Evolutionary conservation across 2,329 filamentous ascomycete species (phyloP).

Genomic region (Penicillium glabrum): DNA sequence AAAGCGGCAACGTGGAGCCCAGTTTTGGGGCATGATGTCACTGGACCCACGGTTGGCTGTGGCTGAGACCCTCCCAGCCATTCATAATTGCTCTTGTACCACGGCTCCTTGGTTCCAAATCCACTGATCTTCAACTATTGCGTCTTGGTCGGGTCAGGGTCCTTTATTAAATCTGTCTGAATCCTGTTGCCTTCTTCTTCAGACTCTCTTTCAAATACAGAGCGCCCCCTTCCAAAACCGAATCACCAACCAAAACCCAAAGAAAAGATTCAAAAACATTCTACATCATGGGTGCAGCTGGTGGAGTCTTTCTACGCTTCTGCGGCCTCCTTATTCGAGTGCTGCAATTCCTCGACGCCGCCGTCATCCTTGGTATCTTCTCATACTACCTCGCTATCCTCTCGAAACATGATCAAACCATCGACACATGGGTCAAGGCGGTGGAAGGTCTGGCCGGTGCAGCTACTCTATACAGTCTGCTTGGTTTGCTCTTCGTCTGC

Average conservation of each 20-base stretch:
- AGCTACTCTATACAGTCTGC: constrained; percentile 70
- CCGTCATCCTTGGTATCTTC: constrained; percentile 74
- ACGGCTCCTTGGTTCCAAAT: not conserved
- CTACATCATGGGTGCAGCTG: constrained; percentile 55
- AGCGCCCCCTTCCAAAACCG: not conserved
- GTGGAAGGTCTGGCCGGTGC: constrained; percentile 77
- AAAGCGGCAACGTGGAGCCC: constrained; percentile 4
- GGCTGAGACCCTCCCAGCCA: constrained; percentile 1
- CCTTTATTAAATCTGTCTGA: constrained; percentile 12
- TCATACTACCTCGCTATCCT: constrained; percentile 81
- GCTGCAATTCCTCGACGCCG: constrained; percentile 71
- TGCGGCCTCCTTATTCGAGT: constrained; percentile 70
- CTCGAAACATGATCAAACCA: constrained; percentile 61
- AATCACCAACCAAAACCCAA: not conserved
- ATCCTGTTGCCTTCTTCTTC: constrained; percentile 11
- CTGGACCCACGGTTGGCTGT: not conserved
- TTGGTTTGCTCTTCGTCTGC: constrained; percentile 73
- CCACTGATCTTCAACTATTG: constrained; percentile 10
- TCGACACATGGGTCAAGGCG: constrained; percentile 66
- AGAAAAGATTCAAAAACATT: not conserved
- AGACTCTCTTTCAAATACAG: not conserved
- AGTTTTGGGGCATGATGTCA: constrained; percentile 6
- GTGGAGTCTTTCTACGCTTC: constrained; percentile 65
- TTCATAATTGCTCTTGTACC: not conserved
- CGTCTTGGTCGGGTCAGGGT: constrained; percentile 7